phyloP scores from a whole-genome alignment of 176 grass and related monocot species.

The Saccharum officinarum region DNA sequence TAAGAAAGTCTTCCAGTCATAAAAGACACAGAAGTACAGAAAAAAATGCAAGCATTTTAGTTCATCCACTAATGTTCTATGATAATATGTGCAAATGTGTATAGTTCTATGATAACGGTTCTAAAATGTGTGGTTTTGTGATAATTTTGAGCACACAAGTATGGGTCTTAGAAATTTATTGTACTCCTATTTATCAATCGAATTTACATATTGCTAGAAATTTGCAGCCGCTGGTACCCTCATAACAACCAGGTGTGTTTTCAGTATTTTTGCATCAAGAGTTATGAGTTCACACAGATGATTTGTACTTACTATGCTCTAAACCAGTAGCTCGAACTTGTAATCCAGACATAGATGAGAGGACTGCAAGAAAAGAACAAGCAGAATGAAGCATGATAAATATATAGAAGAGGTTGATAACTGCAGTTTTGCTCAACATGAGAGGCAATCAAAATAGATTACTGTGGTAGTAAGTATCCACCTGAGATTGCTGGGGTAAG shows the following conservation, averaged over 20 bases:
- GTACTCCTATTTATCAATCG: not conserved
- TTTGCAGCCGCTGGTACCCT: not conserved
- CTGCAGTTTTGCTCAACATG: not conserved
- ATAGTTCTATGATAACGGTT: not conserved
- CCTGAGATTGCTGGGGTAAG: slow-evolving; percentile 98
- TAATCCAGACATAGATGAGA: slow-evolving; percentile 95
- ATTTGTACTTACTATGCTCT: slow-evolving; percentile 60
- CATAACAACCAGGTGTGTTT: not conserved
- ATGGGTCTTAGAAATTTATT: not conserved
- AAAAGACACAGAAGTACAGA: not conserved
- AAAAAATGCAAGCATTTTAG: not conserved
- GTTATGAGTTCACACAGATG: slow-evolving; percentile 11
- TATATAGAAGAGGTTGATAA: slow-evolving; percentile 30
- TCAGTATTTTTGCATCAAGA: slow-evolving; percentile 7
- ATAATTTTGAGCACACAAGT: not conserved
- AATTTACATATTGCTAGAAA: not conserved
- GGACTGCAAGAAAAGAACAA: slow-evolving; percentile 62
- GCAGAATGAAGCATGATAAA: slow-evolving; percentile 27
- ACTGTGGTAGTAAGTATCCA: slow-evolving; percentile 20
- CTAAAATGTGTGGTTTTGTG: not conserved
- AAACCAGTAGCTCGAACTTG: slow-evolving; percentile 70
- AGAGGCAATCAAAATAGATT: slow-evolving; percentile 13
- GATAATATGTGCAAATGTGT: not conserved
- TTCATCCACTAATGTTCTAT: slow-evolving; percentile 18
- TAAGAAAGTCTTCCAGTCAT: no score